Evolutionary conservation across 768 basidiomycete species (phyloP).

Genomic region (Amanita molliuscula): DNA sequence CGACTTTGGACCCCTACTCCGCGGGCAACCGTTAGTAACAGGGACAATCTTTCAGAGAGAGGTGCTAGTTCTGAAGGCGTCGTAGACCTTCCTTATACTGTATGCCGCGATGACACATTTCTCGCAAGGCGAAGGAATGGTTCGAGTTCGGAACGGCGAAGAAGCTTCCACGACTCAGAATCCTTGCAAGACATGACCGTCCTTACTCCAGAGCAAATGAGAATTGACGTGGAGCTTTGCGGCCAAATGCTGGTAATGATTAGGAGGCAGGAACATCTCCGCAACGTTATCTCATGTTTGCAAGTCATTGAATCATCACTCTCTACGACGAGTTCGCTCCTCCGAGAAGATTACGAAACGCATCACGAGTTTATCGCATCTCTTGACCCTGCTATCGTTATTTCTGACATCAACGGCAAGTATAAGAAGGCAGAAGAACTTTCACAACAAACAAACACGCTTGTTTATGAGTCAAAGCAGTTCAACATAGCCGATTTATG

Average conservation of each 20-base stretch:
- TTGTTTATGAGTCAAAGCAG: slow-evolving; percentile 65
- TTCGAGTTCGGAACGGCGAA: slow-evolving; percentile 20
- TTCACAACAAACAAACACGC: slow-evolving; percentile 52
- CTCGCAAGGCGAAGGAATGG: not conserved
- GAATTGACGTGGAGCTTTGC: slow-evolving; percentile 69
- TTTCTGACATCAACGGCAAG: slow-evolving; percentile 42
- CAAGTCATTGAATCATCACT: slow-evolving; percentile 48
- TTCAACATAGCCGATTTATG: slow-evolving; percentile 57
- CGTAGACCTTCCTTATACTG: not conserved
- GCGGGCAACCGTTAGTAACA: not conserved
- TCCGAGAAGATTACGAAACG: slow-evolving; percentile 49
- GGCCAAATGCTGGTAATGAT: slow-evolving; percentile 64
- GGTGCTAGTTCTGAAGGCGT: not conserved
- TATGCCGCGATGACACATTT: slow-evolving; percentile 4
- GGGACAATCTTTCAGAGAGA: not conserved
- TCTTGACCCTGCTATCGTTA: slow-evolving; percentile 38
- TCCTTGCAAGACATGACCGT: slow-evolving; percentile 38
- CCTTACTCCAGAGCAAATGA: slow-evolving; percentile 55
- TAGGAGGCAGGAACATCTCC: slow-evolving; percentile 57
- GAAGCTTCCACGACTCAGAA: slow-evolving; percentile 56
- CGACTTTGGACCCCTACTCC: not conserved
- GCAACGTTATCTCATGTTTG: slow-evolving; percentile 51
- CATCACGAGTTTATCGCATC: slow-evolving; percentile 37
- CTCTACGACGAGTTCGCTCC: slow-evolving; percentile 39
- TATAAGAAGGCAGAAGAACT: slow-evolving; percentile 39